A percentile compares a stretch with the other conserved stretches of the same genome.
Evolutionary conservation across 345 rosid species (phyloP).

Genomic region (Eucalyptus lansdowneana): DNA sequence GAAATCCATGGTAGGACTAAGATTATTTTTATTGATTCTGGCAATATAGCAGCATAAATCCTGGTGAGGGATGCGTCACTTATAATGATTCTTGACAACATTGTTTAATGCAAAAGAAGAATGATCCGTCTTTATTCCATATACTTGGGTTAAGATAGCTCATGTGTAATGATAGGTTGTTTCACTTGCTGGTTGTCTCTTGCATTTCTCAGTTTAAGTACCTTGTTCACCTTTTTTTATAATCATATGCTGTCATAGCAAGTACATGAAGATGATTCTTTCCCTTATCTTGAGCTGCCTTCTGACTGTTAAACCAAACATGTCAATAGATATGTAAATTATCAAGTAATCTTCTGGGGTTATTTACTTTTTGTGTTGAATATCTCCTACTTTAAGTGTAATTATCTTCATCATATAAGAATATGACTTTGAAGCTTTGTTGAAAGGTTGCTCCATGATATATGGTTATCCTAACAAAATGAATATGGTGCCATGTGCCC

Average conservation of each 20-base stretch:
- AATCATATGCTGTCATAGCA: not conserved
- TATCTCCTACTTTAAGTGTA: not conserved
- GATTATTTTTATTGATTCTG: not conserved
- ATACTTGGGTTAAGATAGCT: not conserved
- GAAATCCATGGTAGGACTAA: not conserved
- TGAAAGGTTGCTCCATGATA: not conserved
- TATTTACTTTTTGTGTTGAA: not conserved
- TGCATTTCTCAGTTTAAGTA: not conserved
- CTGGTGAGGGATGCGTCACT: not conserved
- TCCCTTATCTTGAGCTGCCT: not conserved
- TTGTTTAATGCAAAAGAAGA: not conserved
- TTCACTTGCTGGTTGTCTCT: not conserved
- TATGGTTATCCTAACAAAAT: not conserved
- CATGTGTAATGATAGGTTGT: not conserved
- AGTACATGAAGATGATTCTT: not conserved
- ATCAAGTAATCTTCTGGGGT: not conserved
- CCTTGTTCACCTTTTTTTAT: not conserved
- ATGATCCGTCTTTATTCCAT: not conserved
- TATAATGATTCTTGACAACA: not conserved
- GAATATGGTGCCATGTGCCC: not conserved
- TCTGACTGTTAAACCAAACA: not conserved
- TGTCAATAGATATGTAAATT: not conserved
- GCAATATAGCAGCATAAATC: not conserved
- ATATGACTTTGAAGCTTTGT: not conserved
- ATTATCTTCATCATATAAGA: not conserved